Evolutionary conservation across 106 monocot genomes (phyloP).

Genomic region (Acorus calamus): DNA sequence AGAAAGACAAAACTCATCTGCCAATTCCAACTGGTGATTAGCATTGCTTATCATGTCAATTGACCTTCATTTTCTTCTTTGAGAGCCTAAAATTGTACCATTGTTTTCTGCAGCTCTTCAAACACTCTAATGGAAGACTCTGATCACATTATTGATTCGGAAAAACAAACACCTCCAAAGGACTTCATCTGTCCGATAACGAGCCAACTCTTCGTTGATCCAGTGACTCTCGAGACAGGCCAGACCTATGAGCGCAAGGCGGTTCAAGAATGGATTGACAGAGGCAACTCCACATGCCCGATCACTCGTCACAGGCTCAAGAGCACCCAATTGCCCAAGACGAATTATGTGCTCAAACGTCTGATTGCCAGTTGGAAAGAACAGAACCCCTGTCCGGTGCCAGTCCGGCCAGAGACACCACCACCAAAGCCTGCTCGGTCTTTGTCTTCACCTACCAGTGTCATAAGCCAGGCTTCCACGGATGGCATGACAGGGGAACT

Average conservation of each 20-base stretch:
- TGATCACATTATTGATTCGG: constrained; percentile 9
- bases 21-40: constrained; percentile 9
- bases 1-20: constrained; percentile 6
- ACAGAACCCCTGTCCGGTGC: constrained; percentile 17
- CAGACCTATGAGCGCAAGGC: constrained; percentile 56
- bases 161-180: constrained; percentile 32
- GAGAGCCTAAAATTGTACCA: too few relatives aligned
- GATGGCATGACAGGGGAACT: constrained; percentile 22
- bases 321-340: constrained; percentile 36
- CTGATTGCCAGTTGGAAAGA: constrained; percentile 47
- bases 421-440: constrained; percentile 5
- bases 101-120: constrained; percentile 11
- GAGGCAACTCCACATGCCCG: constrained; percentile 51
- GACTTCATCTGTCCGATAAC: constrained; percentile 65
- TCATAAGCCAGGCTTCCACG: constrained; percentile 28
- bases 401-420: constrained; percentile 1
- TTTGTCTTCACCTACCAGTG: constrained; percentile 41
- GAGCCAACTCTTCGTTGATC: constrained; percentile 44
- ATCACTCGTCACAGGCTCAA: constrained; percentile 51
- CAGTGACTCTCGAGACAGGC: constrained; percentile 53
- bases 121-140: constrained; percentile 18
- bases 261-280: constrained; percentile 47
- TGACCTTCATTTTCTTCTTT: constrained; percentile 2
- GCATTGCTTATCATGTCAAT: background rate
- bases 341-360: constrained; percentile 54